phyloP scores from a whole-genome alignment of 768 basidiomycete genomes.

The Sutorius australiensis region DNA sequence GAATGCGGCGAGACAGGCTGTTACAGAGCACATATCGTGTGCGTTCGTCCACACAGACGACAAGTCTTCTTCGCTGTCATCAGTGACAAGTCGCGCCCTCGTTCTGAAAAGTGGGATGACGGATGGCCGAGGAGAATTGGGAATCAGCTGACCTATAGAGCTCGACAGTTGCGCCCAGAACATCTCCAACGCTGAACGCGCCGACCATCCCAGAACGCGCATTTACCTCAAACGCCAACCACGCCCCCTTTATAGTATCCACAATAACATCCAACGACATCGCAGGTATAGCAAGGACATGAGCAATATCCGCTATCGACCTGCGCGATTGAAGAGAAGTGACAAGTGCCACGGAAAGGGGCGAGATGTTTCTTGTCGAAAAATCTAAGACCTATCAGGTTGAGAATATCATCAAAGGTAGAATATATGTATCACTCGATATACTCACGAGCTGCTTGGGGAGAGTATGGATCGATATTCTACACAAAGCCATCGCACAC shows the following conservation, averaged over 20 bases:
- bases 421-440: slow-evolving; percentile 17
- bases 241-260: slow-evolving; percentile 44
- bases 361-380: slow-evolving; percentile 25
- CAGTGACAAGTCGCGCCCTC: slow-evolving; percentile 25
- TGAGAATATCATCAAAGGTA: not conserved
- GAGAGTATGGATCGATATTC: slow-evolving; percentile 41
- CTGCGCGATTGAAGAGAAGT: slow-evolving; percentile 48
- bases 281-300: slow-evolving; percentile 45
- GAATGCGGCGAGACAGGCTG: slow-evolving; percentile 59
- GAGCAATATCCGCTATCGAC: slow-evolving; percentile 58
- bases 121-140: not conserved
- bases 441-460: slow-evolving; percentile 33
- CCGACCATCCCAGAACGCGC: slow-evolving; percentile 38
- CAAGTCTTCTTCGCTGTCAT: slow-evolving; percentile 37
- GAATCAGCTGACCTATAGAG: slow-evolving; percentile 30
- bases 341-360: slow-evolving; percentile 25
- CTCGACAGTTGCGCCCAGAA: slow-evolving; percentile 47
- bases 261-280: slow-evolving; percentile 41
- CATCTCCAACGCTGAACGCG: slow-evolving; percentile 41
- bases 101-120: slow-evolving; percentile 26
- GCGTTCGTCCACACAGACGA: slow-evolving; percentile 55
- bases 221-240: slow-evolving; percentile 43
- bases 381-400: slow-evolving; percentile 26
- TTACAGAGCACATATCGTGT: slow-evolving; percentile 63
- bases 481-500: slow-evolving; percentile 47